Conservation (phyloP, 495 filamentous ascomycete genomes). For the Chaetomium tenue region DNA sequence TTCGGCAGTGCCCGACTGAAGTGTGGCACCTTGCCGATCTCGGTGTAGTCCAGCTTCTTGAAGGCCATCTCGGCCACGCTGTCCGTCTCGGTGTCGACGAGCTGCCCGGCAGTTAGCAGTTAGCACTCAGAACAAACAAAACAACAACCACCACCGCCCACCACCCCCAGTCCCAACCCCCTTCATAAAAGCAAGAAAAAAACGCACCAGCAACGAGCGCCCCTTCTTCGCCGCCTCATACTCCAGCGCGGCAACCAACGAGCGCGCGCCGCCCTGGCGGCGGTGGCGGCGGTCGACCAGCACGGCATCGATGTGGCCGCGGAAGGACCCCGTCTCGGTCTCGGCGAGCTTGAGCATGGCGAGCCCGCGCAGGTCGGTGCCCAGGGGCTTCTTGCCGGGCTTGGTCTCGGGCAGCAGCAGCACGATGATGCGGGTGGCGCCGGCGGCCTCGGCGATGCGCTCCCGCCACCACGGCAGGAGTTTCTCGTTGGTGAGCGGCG, state of each 20-base stretch:
- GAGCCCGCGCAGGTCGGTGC: slow-evolving; percentile 39
- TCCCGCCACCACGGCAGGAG: slow-evolving; percentile 44
- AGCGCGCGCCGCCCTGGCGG: slow-evolving; percentile 33
- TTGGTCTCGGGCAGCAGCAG: slow-evolving; percentile 34
- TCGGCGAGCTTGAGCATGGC: slow-evolving; percentile 40
- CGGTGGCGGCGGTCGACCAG: slow-evolving; percentile 37
- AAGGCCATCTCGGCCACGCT: slow-evolving; percentile 38
- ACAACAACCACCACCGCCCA: too few relatives aligned
- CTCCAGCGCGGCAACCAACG: slow-evolving; percentile 40
- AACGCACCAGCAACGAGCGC: slow-evolving; percentile 40
- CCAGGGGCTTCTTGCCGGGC: slow-evolving; percentile 29
- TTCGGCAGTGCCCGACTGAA: slow-evolving; percentile 34
- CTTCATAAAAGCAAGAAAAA: background rate
- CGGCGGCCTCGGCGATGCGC: slow-evolving; percentile 36
- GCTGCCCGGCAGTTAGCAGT: slow-evolving; percentile 23
- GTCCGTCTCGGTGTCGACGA: slow-evolving; percentile 38
- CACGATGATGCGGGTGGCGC: slow-evolving; percentile 37
- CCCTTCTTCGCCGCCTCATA: slow-evolving; percentile 38
- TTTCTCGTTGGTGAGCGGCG: slow-evolving; percentile 41
- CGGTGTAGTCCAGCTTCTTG: slow-evolving; percentile 38
- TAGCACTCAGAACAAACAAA: background rate
- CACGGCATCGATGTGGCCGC: slow-evolving; percentile 42
- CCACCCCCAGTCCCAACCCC: background rate
- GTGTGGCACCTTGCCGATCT: slow-evolving; percentile 40
- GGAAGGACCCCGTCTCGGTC: slow-evolving; percentile 39